Base-by-base conservation (phyloP, 371 early-diverging fungal genomes). In the Smittium culicis region DNA sequence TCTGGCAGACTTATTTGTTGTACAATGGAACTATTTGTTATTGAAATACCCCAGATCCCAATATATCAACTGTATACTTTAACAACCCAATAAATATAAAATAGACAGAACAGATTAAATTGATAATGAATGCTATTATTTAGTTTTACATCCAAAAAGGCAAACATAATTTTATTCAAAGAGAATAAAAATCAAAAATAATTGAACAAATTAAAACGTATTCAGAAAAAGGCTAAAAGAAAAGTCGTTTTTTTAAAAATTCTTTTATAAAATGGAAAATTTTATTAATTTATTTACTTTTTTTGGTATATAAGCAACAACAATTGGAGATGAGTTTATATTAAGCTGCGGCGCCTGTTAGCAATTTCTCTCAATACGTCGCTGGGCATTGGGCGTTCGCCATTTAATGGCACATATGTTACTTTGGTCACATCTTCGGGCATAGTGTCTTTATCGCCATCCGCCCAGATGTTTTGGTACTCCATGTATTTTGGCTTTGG, bases 21-120 rank as follows among this genome's bases (percentile, higher is more conserved):
- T 97, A 11, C 96, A 94, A 71, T 97, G 98, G 98, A 85, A 85
- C 0, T 74, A 80, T 2, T 73, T 94, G 54, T 65, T 25, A 29
- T 57, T 74, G 34, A 71, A 65, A 54, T 85, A 86, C 66, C 80
- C 85, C 20, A 80, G 82, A 8, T 85, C 90, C 17, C 80, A 88
- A 69, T 90, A 86, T 65, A 72, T 75, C 28, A 91, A 90, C 17
- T 70, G 85, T 25, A 78, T 94, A 17, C 86, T 94, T 14, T 94
- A 77, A 77, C 8, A 64, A 45, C n/a, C 1, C 27, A 59, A 8
- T n/a, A n/a, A n/a, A n/a, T n/a, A n/a, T n/a, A n/a, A n/a, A n/a
- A n/a, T n/a, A n/a, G n/a, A n/a, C n/a, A n/a, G n/a, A n/a, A n/a
- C n/a, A n/a, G n/a, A n/a, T n/a, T n/a, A n/a, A n/a, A n/a, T n/a